Evolutionary conservation across 345 rosid genomes (phyloP), one percentile per base, ranked within the genome.

Genomic region (Eucalyptus microcorys): DNA sequence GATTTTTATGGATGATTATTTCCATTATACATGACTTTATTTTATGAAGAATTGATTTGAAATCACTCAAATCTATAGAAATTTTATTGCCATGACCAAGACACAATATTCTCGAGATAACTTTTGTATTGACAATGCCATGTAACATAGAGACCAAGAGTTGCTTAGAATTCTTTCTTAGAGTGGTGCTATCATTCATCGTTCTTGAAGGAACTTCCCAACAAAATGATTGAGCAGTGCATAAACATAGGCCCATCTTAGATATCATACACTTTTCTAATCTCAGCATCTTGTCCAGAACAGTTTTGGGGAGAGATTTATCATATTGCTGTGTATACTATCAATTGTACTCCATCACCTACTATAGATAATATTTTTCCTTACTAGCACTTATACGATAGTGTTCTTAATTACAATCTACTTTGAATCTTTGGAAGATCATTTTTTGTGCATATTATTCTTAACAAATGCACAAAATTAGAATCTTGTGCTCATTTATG

Each of bases 21-120:
- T 24, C 3, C 0, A 0, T 57, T 57, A 24, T 57, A 4, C 64
- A 55, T 55, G 6, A 5, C 10, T 57, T 22, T 22, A 57, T 24
- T 10, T 57, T 57, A 22, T 57, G 13, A 57, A 57, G 30, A 57
- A 57, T 57, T 24, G 26, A 57, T 57, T 5, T 57, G 30, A 10
- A 57, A 57, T 22, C 30, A 57, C 64, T 57, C 64, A 57, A 2
- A 57, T 57, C 14, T 57, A 22, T 8, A 57, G 13, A 4, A 57
- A 24, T 57, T 55, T 24, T 24, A 5, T 21, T 24, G 61, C 6
- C 30, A 24, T 55, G 13, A 22, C 2, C 27, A 24, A 24, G 1
- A 55, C 30, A 55, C 61, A 22, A 55, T 55, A 6, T 55, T 55
- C 61, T 22, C 1, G 10, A 55, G 27, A 55, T 22, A 55, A 16